Conservation (phyloP, 2,329 filamentous ascomycete species). For the Tolypocladium guangdongense region DNA sequence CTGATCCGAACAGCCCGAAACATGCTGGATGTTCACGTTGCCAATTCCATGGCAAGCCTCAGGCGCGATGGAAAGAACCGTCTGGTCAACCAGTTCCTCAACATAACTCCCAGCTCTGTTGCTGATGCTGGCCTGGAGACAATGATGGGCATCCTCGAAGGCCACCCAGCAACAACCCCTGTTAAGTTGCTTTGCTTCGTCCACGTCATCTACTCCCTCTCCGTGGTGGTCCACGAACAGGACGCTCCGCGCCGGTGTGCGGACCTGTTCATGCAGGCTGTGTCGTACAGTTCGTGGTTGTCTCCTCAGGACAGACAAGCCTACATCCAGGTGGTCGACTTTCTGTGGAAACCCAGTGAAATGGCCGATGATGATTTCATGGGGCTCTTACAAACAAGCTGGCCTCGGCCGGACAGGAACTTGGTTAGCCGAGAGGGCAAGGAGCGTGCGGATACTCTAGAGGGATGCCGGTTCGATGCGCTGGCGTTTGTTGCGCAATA, state of each 20-base stretch:
- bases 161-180: conserved; percentile 24
- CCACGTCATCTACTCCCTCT: conserved; percentile 40
- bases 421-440: conserved; percentile 30
- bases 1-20: conserved; percentile 35
- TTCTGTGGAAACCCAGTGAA: conserved; percentile 36
- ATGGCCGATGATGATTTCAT: conserved; percentile 19
- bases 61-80: conserved; percentile 26
- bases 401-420: conserved; percentile 7
- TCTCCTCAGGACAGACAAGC: conserved; percentile 20
- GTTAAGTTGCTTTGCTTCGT: conserved; percentile 38
- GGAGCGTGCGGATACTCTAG: conserved; percentile 15
- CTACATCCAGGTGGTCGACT: conserved; percentile 32
- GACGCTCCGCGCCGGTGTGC: conserved; percentile 23
- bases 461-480: conserved; percentile 18
- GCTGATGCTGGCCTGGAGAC: conserved; percentile 29
- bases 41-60: conserved; percentile 32
- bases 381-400: conserved; percentile 13
- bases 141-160: conserved; percentile 28
- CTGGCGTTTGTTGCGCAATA: conserved; percentile 30
- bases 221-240: conserved; percentile 32
- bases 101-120: conserved; percentile 27
- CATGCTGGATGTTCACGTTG: conserved; percentile 33
- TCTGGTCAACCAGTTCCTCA: conserved; percentile 28
- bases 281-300: conserved; percentile 32
- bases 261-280: conserved; percentile 34